Evolutionary conservation across 1,284 basidiomycete genomes (phyloP).

Genomic region (Jaminaea rosea): DNA sequence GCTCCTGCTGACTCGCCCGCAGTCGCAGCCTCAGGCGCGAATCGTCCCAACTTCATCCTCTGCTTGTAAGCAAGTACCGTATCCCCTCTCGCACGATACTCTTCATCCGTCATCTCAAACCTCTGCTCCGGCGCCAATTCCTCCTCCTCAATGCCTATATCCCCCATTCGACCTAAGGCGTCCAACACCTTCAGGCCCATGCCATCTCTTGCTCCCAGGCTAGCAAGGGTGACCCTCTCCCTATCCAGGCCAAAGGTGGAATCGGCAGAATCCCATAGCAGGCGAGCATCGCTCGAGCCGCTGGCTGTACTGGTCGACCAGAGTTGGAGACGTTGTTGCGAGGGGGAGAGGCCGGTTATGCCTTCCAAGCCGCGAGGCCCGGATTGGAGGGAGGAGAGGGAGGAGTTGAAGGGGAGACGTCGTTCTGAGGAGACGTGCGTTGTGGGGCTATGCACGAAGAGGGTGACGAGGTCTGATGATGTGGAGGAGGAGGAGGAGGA

Average conservation of each 20-base stretch:
- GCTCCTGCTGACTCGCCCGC: neutral
- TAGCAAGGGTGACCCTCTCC: constrained; percentile 61
- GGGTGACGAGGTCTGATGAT: constrained; percentile 7
- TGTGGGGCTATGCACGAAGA: constrained; percentile 33
- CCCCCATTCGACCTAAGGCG: constrained; percentile 6
- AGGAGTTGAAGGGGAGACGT: constrained; percentile 19
- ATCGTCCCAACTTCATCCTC: constrained; percentile 77
- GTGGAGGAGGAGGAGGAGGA: neutral
- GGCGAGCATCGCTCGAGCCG: too few species aligned
- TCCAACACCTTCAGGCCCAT: constrained; percentile 63
- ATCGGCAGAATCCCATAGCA: too few species aligned
- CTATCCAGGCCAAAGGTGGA: too few species aligned
- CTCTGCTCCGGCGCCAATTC: constrained; percentile 68
- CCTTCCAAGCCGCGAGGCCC: constrained; percentile 82
- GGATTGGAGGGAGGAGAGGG: constrained; percentile 51
- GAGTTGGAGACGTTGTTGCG: constrained; percentile 49
- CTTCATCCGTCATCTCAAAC: constrained; percentile 75
- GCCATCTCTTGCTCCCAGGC: constrained; percentile 62
- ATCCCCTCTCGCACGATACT: constrained; percentile 76
- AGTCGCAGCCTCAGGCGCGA: constrained; percentile 52
- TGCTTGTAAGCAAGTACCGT: constrained; percentile 85
- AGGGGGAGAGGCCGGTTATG: constrained; percentile 72
- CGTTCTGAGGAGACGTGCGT: constrained; percentile 29
- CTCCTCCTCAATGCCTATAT: constrained; percentile 4
- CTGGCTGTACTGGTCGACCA: constrained; percentile 49